Evolutionary conservation across 140 eudicot genomes (phyloP).

Genomic region (Cichorium intybus): DNA sequence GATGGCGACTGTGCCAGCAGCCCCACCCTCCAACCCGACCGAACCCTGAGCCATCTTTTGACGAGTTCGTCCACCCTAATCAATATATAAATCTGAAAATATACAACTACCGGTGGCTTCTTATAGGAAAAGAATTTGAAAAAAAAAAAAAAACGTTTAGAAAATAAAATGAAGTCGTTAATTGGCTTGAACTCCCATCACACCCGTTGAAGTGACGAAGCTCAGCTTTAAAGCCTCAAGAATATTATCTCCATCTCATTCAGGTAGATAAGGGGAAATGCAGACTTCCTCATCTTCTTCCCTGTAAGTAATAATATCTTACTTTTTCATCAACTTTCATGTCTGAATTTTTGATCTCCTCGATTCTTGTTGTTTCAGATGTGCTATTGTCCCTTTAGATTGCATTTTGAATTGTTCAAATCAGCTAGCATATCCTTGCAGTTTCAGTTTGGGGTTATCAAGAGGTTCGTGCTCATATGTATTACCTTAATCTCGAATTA

Average conservation of each 20-base stretch:
- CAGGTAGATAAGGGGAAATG: constrained; percentile 18
- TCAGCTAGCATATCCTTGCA: constrained; percentile 28
- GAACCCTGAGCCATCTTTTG: no score
- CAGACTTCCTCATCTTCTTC: constrained; percentile 25
- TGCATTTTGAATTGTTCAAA: constrained; percentile 24
- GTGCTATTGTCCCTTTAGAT: constrained; percentile 29
- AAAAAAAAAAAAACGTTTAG: no score
- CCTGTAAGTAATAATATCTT: constrained; percentile 14
- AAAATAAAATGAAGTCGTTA: no score
- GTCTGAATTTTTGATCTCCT: background rate
- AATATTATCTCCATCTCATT: constrained; percentile 16
- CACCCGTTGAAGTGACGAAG: background rate
- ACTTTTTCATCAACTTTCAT: background rate
- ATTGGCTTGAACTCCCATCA: no score
- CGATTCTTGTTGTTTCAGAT: constrained; percentile 24
- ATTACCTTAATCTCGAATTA: background rate
- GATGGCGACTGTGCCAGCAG: no score
- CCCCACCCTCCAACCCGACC: no score
- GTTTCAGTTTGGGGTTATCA: constrained; percentile 18
- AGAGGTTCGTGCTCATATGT: constrained; percentile 24
- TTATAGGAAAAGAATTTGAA: no score
- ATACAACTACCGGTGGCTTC: no score
- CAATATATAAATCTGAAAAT: no score
- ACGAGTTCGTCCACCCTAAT: no score
- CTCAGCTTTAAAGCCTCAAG: constrained; percentile 15